Base-by-base conservation (phyloP, 306 rosid species). In the Inga laurina region DNA sequence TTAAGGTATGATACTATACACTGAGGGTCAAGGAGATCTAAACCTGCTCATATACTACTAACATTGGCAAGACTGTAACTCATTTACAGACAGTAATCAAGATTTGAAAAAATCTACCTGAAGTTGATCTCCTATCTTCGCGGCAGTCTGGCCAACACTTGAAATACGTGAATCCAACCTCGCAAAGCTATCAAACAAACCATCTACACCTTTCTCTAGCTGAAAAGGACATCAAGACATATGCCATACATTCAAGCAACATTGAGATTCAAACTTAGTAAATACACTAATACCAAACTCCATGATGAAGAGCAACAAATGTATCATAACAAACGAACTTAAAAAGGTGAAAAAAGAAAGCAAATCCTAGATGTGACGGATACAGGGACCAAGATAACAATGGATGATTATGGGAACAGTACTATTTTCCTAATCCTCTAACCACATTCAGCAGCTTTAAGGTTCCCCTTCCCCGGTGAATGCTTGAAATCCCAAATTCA, bases 111-210 rank as follows among this genome's bases (percentile, higher is more conserved):
- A 80, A 59, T 82, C 82, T 90, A 97, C 99, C 97, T 97, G 99
- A 87, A 97, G 91, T 89, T 97, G 98, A 90, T 97, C 99, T 82
- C 99, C 99, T 76, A 97, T 97, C 88, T 97, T 97, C 21, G 99
- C 99, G 72, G 99, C 99, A 59, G 99, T 97, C 87, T 97, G 99
- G 70, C 98, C 99, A 78, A 97, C 99, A 90, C 99, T 97, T 76
- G 99, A 97, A 83, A 97, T 97, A 57, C 99, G 97, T 3, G 98
- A 92, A 92, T 97, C 99, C 87, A 97, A 83, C 88, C 99, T 88
- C 24, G 97, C 98, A 86, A 97, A 97, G 94, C 99, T 97, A 82
- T 83, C 93, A 82, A 97, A 97, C 90, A 97, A 86, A 83, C 99
- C 99, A 88, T 97, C 99, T 64, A 97, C 98, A 79, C 99, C 98